Base-by-base conservation (phyloP, 192 early-diverging fungal species). In the Rhizophagus clarus region DNA sequence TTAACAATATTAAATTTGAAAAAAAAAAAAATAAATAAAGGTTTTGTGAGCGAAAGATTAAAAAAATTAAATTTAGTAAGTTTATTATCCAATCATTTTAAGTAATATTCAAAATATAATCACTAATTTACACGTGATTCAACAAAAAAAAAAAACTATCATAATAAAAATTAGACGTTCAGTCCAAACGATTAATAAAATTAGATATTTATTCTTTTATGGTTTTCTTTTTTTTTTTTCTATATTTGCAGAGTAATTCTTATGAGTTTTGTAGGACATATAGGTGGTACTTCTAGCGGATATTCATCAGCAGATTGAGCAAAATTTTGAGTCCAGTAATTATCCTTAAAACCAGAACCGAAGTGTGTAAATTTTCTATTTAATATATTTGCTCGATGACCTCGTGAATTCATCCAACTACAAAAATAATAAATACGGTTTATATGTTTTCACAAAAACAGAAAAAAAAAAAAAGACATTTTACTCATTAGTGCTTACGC, bases 301-400 rank as follows among this genome's bases (percentile, higher is more conserved):
- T 56, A 56, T 22, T 17, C 51, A 56, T 56, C 17, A 56, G 51
- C 51, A 56, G 20, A 56, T 56, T 22, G 17, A 29, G 61, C 76
- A 26, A 77, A 77, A 66, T 77, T 64, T 66, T 64, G 61, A 31
- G 76, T 77, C 76, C 76, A 77, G 31, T 66, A 77, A 10, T 40
- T 66, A 61, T 66, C 31, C 61, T n/a, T 31, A 42, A 42, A 77
- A 6, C 76, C 87, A 26, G 83, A 84, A 26, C 88, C 88, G 79
- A 86, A 88, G 32, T 87, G 83, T 37, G 84, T 88, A 77, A 76
- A 85, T 34, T 34, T 72, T 2, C n/a, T 4, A 56, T 76, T 56
- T 61, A 89, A 15, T 61, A 89, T 88, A 86, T 89, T 89, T 61
- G 72, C 86, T 5, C 74, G 24, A 81, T 89, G 88, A 24, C 81